These are phyloP conservation scores for Avena insularis DNA, from an alignment of 176 grass and related monocot genomes.

Conservation along the genomic window DNA sequence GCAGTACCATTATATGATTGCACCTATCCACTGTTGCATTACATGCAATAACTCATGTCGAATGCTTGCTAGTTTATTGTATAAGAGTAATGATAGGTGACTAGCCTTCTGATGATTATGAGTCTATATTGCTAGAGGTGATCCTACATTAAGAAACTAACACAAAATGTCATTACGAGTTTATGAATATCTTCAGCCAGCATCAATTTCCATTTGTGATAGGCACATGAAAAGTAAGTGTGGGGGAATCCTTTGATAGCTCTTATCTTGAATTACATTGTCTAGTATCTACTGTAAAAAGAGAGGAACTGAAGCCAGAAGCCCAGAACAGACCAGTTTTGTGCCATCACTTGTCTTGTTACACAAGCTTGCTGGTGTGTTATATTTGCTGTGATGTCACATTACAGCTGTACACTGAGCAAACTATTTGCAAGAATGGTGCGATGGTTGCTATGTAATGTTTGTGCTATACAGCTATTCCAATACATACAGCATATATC, in stretches of 20 bases:
- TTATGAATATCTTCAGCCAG: background rate
- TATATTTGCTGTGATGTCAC: constrained; percentile 23
- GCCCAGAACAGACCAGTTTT: constrained; percentile 16
- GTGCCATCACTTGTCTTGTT: constrained; percentile 5
- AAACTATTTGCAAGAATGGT: constrained; percentile 17
- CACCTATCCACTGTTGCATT: background rate
- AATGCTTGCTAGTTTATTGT: background rate
- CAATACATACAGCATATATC: constrained; percentile 20
- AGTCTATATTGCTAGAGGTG: background rate
- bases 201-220: background rate
- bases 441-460: constrained; percentile 19
- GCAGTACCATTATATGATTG: background rate
- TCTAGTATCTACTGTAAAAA: background rate
- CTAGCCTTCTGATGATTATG: background rate
- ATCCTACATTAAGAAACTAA: background rate
- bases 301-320: background rate
- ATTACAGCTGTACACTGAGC: background rate
- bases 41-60: background rate
- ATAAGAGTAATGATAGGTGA: constrained; percentile 15
- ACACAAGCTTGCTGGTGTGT: constrained; percentile 1
- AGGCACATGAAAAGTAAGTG: background rate
- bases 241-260: too few relatives aligned
- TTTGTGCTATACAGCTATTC: constrained; percentile 12
- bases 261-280: background rate
- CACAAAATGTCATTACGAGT: background rate